Evolutionary conservation across 176 grass and related monocot genomes (phyloP).

Genomic region (Carex littledalei): DNA sequence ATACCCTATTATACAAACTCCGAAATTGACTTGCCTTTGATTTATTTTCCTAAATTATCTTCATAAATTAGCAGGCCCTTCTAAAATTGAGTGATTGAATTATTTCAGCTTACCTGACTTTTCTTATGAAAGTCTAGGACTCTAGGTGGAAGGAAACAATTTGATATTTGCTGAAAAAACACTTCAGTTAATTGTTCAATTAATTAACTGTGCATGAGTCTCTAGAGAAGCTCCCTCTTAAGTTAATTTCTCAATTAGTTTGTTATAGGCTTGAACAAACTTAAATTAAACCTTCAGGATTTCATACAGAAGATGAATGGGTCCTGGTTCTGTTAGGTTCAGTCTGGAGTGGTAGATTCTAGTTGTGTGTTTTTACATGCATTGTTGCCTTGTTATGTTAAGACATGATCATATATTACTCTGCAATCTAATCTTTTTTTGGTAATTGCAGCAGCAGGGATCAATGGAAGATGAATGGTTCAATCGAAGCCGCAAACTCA

Average conservation of each 20-base stretch:
- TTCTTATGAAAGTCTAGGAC: not conserved
- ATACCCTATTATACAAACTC: not conserved
- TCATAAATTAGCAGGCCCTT: not conserved
- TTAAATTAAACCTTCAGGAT: not conserved
- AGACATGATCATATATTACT: not conserved
- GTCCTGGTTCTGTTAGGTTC: not conserved
- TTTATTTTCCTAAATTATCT: not conserved
- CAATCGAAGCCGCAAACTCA: slow-evolving; percentile 33
- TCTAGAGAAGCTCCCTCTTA: slow-evolving; percentile 5
- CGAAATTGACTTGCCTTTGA: not conserved
- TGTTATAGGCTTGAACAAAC: not conserved
- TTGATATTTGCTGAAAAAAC: not conserved
- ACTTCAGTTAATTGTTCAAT: not conserved
- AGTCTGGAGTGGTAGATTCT: not conserved
- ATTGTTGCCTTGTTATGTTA: not conserved
- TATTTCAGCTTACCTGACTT: not conserved
- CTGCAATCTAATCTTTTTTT: not conserved
- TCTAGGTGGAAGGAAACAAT: not conserved
- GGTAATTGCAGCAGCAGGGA: slow-evolving; percentile 32
- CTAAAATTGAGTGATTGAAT: not conserved
- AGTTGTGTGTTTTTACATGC: not conserved
- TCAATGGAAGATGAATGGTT: slow-evolving; percentile 38
- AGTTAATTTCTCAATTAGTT: no score
- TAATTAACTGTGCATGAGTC: not conserved
- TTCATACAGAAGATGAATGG: not conserved